Percentiles rank a stretch among this genome's conserved stretches.
Evolutionary conservation across 2,329 filamentous ascomycete species (phyloP).

Genomic region (Corynespora cassiicola): DNA sequence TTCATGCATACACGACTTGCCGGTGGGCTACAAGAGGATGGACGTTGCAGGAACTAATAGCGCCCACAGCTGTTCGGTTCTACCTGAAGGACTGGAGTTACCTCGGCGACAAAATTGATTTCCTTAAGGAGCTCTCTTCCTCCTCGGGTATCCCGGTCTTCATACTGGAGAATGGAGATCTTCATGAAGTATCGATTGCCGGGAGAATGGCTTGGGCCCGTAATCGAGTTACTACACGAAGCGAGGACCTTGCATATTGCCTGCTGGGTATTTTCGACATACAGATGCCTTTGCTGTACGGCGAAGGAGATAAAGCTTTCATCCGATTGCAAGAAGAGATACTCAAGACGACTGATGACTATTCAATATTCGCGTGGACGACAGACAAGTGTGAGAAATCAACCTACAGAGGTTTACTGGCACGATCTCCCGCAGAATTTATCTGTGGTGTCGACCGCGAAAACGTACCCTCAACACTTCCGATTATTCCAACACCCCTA

Average conservation of each 20-base stretch:
- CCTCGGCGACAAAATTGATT: constrained; percentile 33
- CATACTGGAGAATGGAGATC: constrained; percentile 23
- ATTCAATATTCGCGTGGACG: constrained; percentile 34
- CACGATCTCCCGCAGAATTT: constrained; percentile 29
- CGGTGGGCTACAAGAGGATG: constrained; percentile 35
- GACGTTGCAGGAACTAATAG: constrained; percentile 38
- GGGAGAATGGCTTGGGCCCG: constrained; percentile 39
- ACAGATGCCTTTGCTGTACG: constrained; percentile 36
- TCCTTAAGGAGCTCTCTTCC: constrained; percentile 26
- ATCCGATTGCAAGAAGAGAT: constrained; percentile 35
- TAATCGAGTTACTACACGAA: constrained; percentile 29
- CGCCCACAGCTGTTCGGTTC: constrained; percentile 29
- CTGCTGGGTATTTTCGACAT: constrained; percentile 40
- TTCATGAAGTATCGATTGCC: constrained; percentile 27
- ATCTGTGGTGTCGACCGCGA: constrained; percentile 29
- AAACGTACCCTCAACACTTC: constrained; percentile 21
- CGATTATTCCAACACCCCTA: constrained; percentile 25
- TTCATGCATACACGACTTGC: constrained; percentile 20
- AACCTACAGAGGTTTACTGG: constrained; percentile 30
- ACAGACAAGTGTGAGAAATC: constrained; percentile 18
- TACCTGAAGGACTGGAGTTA: constrained; percentile 30
- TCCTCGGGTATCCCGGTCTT: constrained; percentile 32
- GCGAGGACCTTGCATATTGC: constrained; percentile 38
- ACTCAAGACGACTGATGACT: constrained; percentile 33
- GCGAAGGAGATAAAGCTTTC: constrained; percentile 36